Base-by-base conservation (phyloP, 2,329 filamentous ascomycete genomes). In the Cercospora sojina region DNA sequence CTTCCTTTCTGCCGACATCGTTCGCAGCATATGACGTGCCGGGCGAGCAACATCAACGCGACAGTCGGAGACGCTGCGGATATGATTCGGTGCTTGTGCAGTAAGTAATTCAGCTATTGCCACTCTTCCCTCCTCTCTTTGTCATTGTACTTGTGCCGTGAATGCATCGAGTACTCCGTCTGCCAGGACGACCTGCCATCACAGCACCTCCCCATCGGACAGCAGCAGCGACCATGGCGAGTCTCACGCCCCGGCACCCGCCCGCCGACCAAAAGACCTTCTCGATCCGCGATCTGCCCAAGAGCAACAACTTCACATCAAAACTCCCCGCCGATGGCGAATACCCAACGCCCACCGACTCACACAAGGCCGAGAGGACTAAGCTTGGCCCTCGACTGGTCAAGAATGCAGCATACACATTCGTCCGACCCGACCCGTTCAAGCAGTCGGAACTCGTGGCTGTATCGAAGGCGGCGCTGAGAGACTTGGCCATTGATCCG, bases 331-430 rank as follows among this genome's bases (percentile, higher is more conserved):
- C 92, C 8, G 95, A 99, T 76, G 79, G 89, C 10, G 80, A 86
- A 29, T 97, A 91, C 76, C 89, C 92, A 16, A 96, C 92, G 0
- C 93, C 95, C 0, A 85, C 88, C 67, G 85, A 86, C 66, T 97
- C 94, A 0, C 92, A 98, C 79, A 86, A 87, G 72, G 92, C 92
- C 0, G 90, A 92, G 1, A 88, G 94, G 73, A 85, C 90, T 64
- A 82, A 89, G 38, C 89, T 98, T 58, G 85, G 86, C 0, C 94
- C 95, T 16, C 90, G 93, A 58, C 84, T 92, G 77, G 95, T 99
- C 47, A 92, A 90, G 76, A 87, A 89, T 66, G 94, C 95, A 3
- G 80, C 94, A 59, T 99, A 91, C 80, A 96, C 93, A 8, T 99
- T 90, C 84, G 93, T 99, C 20, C 88, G 93, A 3, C 95, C 95